Percentiles rank a stretch among this genome's conserved stretches.
These are phyloP conservation scores for Vaccinium corymbosum DNA, from an alignment of 148 eudicot genomes.

Conservation along the genomic window DNA sequence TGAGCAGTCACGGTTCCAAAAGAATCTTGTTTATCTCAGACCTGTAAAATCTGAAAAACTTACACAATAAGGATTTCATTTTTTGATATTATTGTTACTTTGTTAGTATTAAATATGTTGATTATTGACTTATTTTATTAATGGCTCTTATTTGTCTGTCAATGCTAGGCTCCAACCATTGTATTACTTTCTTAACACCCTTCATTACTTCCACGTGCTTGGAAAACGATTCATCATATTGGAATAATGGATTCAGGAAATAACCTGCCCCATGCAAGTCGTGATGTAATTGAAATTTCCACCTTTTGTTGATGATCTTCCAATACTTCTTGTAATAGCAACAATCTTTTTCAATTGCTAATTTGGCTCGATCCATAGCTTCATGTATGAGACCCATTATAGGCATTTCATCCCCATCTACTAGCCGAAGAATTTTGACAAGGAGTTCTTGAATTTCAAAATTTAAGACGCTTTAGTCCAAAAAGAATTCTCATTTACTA, in stretches of 20 bases:
- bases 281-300: background rate
- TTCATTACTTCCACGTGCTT: background rate
- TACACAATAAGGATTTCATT: no score
- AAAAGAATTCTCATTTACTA: background rate
- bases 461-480: background rate
- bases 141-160: background rate
- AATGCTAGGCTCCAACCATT: constrained; percentile 8
- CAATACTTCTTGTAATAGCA: background rate
- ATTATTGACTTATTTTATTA: background rate
- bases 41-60: background rate
- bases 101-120: background rate
- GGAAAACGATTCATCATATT: background rate
- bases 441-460: background rate
- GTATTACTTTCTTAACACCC: background rate
- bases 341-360: background rate
- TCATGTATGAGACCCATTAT: background rate
- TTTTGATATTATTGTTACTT: background rate
- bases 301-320: background rate
- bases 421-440: background rate
- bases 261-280: background rate
- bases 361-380: constrained; percentile 1
- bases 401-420: background rate
- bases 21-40: background rate
- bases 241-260: background rate
- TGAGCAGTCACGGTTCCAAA: background rate